Percentiles rank a stretch among this genome's conserved stretches.
These are phyloP conservation scores for Ceratocystis colombiana DNA, from an alignment of 2,329 filamentous ascomycete genomes.

Conservation along the genomic window DNA sequence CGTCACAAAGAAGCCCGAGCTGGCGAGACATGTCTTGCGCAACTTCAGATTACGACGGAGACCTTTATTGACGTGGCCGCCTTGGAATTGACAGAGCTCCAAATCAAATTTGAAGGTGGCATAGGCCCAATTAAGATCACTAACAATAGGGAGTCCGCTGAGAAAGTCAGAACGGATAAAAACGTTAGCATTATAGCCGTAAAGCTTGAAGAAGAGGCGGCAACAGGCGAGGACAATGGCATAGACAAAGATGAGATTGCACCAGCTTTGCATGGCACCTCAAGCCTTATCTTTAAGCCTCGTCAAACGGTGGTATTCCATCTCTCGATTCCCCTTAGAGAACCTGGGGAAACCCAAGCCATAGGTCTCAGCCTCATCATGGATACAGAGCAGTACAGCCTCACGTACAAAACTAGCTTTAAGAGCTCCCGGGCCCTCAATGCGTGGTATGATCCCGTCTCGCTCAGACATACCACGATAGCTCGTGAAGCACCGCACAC, in stretches of 20 bases:
- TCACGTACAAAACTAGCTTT: constrained; percentile 55
- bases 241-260: constrained; percentile 29
- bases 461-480: constrained; percentile 37
- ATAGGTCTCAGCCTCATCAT: constrained; percentile 53
- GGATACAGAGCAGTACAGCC: constrained; percentile 53
- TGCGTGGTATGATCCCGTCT: constrained; percentile 43
- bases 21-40: constrained; percentile 48
- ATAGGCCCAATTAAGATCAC: constrained; percentile 46
- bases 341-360: constrained; percentile 67
- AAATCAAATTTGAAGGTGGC: constrained; percentile 47
- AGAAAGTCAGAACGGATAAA: constrained; percentile 25
- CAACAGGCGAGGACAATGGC: constrained; percentile 27
- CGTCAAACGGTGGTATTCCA: constrained; percentile 61
- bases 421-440: constrained; percentile 36
- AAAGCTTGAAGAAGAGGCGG: constrained; percentile 32
- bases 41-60: constrained; percentile 48
- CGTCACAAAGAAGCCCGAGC: constrained; percentile 49
- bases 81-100: constrained; percentile 43
- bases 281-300: constrained; percentile 34
- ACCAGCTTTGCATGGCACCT: constrained; percentile 26
- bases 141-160: constrained; percentile 32
- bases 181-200: constrained; percentile 30
- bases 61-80: constrained; percentile 45
- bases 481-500: constrained; percentile 42
- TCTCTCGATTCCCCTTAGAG: constrained; percentile 62